Evolutionary conservation across 139 green algal genomes (phyloP), one percentile per base, ranked within the genome.

Genomic region (Trebouxia sp.): DNA sequence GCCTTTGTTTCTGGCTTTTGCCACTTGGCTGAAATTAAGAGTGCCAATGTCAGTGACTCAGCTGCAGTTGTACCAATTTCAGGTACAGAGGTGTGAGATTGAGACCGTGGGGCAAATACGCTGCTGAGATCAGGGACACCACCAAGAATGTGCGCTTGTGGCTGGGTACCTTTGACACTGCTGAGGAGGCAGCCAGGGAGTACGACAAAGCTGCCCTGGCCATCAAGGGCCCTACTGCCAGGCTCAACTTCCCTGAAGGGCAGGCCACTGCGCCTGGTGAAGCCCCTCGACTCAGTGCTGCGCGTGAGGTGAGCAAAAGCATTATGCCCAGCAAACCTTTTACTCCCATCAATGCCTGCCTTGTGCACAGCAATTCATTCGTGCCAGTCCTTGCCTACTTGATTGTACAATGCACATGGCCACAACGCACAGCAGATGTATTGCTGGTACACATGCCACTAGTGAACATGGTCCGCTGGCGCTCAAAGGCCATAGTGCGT

Each of bases 61-160:
- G n/a, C n/a, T n/a, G n/a, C n/a, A n/a, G n/a, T n/a, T n/a, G n/a
- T n/a, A n/a, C n/a, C n/a, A n/a, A n/a, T 20, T 38, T 20, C 24
- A 77, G 69, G 69, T 95, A 89, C 83, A 78, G 92, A 1, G 92
- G 92, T 6, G 92, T 96, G 37, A 77, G 92, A 12, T 89, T 94
- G 81, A 84, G 92, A 12, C 91, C 91, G 0, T 97, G 92, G 92
- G 92, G 92, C 47, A 97, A 95, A 82, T 95, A 87, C 79, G 91
- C 91, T 35, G 91, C 91, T 6, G 91, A 95, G 78, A 95, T 95
- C 58, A 81, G 91, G 0, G 91, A 94, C 79, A 89, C 90, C 41
- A 81, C 82, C 45, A 83, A 79, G 50, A 89, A 90, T 42, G 86
- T 84, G 70, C 84, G 92, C n/a, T 78, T 93, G 75, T 97, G 94